Conservation (phyloP, 1,284 basidiomycete species). For the Ceratobasidium sp. region DNA sequence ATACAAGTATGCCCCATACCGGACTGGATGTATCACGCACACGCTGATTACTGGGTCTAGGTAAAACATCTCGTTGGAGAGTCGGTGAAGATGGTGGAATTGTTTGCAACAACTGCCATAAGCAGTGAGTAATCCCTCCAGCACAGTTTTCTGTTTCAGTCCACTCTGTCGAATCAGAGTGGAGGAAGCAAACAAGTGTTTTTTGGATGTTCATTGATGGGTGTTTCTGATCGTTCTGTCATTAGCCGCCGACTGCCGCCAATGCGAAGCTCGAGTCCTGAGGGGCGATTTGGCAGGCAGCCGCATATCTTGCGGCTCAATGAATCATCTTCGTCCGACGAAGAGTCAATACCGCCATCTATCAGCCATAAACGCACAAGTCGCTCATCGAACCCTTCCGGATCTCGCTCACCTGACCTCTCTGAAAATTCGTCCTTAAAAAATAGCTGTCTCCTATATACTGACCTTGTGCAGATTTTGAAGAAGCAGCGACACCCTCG, state of each 20-base stretch:
- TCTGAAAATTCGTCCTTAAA: too few species aligned
- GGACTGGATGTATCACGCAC: slow-evolving; percentile 9
- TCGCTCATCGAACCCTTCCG: too few species aligned
- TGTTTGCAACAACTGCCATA: slow-evolving; percentile 43
- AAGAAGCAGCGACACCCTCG: too few species aligned
- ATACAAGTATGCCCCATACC: slow-evolving; percentile 43
- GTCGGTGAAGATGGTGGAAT: slow-evolving; percentile 39
- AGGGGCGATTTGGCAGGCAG: slow-evolving; percentile 38
- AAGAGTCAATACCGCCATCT: too few species aligned
- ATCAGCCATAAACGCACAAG: too few species aligned
- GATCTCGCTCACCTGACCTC: too few species aligned
- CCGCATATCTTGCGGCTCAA: too few species aligned
- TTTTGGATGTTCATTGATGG: slow-evolving; percentile 35
- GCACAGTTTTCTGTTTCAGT: background rate
- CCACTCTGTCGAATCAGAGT: slow-evolving; percentile 13
- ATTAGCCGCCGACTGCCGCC: slow-evolving; percentile 43
- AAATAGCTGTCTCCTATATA: too few species aligned
- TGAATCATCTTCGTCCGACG: too few species aligned
- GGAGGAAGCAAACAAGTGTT: slow-evolving; percentile 21
- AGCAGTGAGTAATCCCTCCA: slow-evolving; percentile 22
- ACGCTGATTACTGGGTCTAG: slow-evolving; percentile 26
- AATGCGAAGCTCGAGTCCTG: slow-evolving; percentile 40
- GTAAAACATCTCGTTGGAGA: slow-evolving; percentile 41
- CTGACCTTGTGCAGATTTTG: too few species aligned
- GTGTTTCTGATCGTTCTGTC: slow-evolving; percentile 35